Conservation (phyloP, 495 filamentous ascomycete genomes). For the Talaromyces proteolyticus region DNA sequence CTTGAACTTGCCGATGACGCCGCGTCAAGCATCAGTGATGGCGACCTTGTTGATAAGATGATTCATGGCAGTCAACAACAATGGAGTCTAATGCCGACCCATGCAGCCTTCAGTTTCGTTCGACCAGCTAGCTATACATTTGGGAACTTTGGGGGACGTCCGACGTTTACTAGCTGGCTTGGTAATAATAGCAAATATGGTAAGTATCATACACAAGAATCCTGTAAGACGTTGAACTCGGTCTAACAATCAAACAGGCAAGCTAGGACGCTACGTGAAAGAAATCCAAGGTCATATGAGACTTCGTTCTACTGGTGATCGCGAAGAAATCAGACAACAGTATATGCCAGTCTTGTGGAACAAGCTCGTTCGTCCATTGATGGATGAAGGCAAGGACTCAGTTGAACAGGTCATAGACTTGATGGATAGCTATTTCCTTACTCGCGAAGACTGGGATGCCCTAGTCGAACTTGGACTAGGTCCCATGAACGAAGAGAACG, state of each 20-base stretch:
- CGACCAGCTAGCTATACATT: constrained; percentile 85
- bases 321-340: constrained; percentile 88
- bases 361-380: constrained; percentile 64
- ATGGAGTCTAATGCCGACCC: constrained; percentile 95
- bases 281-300: constrained; percentile 98
- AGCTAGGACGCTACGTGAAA: constrained; percentile 78
- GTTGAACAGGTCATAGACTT: constrained; percentile 73
- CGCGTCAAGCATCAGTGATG: constrained; percentile 92
- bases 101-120: constrained; percentile 96
- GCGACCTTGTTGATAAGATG: constrained; percentile 94
- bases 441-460: constrained; percentile 87
- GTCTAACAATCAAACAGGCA: constrained; percentile 43
- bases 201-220: constrained; percentile 18
- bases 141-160: constrained; percentile 58
- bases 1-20: constrained; percentile 83
- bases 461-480: constrained; percentile 90
- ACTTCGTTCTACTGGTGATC: constrained; percentile 83
- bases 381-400: constrained; percentile 66
- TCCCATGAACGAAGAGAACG: constrained; percentile 62
- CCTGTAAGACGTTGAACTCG: constrained; percentile 11
- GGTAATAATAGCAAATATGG: constrained; percentile 90
- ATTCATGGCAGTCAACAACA: constrained; percentile 97
- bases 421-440: constrained; percentile 98
- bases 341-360: constrained; percentile 91
- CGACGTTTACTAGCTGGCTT: constrained; percentile 80